These are phyloP conservation scores for Litsea cubeba DNA, from an alignment of 164 flowering plant species.

Conservation along the genomic window DNA sequence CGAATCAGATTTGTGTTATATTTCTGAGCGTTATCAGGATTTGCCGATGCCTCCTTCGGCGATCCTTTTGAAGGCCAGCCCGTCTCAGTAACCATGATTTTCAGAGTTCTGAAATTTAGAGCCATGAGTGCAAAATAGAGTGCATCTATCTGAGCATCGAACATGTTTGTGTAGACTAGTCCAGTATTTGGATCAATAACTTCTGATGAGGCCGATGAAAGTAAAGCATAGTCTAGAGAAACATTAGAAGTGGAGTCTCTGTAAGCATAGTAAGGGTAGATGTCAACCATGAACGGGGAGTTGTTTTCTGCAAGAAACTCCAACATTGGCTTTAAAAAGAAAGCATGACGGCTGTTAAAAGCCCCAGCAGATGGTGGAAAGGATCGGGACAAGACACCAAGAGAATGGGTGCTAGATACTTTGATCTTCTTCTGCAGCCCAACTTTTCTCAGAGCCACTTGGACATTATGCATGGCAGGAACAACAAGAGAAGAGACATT, in stretches of 20 bases:
- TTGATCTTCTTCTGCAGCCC: constrained; percentile 72
- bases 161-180: constrained; percentile 79
- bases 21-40: constrained; percentile 81
- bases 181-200: constrained; percentile 94
- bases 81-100: constrained; percentile 84
- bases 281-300: constrained; percentile 87
- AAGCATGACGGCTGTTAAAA: constrained; percentile 60
- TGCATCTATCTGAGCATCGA: constrained; percentile 94
- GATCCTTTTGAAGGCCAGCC: constrained; percentile 99
- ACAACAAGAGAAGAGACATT: constrained; percentile 65
- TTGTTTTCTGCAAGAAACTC: constrained; percentile 82
- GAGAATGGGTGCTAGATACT: constrained; percentile 79
- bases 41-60: constrained; percentile 80
- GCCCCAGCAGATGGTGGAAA: constrained; percentile 98
- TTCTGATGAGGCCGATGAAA: constrained; percentile 42
- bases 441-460: constrained; percentile 56
- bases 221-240: constrained; percentile 79
- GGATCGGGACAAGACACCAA: constrained; percentile 81
- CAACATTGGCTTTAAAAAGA: constrained; percentile 62
- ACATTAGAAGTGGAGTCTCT: constrained; percentile 60
- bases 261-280: constrained; percentile 91
- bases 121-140: constrained; percentile 73
- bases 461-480: constrained; percentile 83
- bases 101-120: constrained; percentile 62
- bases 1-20: constrained; percentile 84